phyloP scores from a whole-genome alignment of 2,329 filamentous ascomycete genomes.

The Exserohilum rostratum region DNA sequence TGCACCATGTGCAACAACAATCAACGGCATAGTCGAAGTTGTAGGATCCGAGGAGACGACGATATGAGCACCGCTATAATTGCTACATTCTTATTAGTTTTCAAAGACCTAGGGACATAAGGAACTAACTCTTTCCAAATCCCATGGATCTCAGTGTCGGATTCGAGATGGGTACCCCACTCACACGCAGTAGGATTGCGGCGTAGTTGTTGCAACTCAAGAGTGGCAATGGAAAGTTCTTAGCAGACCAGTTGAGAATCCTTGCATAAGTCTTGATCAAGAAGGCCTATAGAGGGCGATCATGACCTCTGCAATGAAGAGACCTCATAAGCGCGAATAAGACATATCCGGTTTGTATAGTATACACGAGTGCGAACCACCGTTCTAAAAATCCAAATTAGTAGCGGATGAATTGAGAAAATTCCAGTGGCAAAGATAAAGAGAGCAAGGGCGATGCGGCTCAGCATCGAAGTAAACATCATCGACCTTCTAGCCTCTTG shows the following conservation, averaged over 20 bases:
- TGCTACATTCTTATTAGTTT: too few species aligned
- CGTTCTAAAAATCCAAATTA: neutral
- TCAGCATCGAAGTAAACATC: neutral
- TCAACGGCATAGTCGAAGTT: neutral
- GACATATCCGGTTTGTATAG: too few species aligned
- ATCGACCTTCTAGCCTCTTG: neutral
- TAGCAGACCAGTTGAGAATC: too few species aligned
- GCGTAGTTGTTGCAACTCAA: neutral
- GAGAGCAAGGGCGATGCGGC: neutral
- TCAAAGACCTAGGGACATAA: neutral
- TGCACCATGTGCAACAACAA: too few species aligned
- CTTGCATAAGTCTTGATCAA: too few species aligned
- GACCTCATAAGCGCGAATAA: too few species aligned
- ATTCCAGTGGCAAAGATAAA: neutral
- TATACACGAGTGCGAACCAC: neutral
- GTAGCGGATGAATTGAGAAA: too few species aligned
- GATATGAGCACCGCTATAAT: too few species aligned
- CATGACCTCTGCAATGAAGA: too few species aligned
- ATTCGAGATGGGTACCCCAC: neutral
- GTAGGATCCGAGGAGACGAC: neutral
- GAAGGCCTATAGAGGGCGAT: too few species aligned
- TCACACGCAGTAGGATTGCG: neutral
- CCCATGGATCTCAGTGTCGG: neutral
- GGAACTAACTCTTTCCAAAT: neutral
- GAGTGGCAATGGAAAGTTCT: too few species aligned